phyloP scores from a whole-genome alignment of 129 eudicot genomes.

The Erigeron canadensis region DNA sequence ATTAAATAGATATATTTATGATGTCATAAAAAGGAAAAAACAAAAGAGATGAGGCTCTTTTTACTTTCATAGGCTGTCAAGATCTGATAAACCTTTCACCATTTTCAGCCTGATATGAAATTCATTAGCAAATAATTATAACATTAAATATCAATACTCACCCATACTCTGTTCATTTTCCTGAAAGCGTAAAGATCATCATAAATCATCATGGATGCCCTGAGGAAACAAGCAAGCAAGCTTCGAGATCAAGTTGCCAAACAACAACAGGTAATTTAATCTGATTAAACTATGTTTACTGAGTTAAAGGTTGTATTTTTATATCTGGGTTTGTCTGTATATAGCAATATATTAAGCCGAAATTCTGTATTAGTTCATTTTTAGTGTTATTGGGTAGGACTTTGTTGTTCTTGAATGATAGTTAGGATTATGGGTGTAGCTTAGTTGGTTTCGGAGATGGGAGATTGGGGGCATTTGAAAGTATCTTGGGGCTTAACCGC shows the following conservation, averaged over 20 bases:
- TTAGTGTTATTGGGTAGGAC: background rate
- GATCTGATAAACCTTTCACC: conserved; percentile 40
- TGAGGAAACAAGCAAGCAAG: conserved; percentile 93
- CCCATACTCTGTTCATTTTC: background rate
- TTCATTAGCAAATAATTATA: background rate
- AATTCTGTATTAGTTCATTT: background rate
- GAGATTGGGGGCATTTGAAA: too few relatives aligned
- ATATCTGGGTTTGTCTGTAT: background rate
- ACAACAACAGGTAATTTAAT: conserved; percentile 73
- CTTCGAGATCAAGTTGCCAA: conserved; percentile 94
- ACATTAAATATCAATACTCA: too few relatives aligned
- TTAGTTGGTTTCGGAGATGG: too few relatives aligned
- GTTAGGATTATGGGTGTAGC: background rate
- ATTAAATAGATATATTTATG: too few relatives aligned
- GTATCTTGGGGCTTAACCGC: too few relatives aligned
- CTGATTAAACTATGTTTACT: conserved; percentile 2
- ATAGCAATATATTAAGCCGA: background rate
- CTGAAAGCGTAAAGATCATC: background rate
- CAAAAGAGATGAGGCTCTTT: background rate
- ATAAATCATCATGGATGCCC: conserved; percentile 64
- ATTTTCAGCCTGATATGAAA: conserved; percentile 19
- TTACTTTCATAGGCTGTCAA: conserved; percentile 29
- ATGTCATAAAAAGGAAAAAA: background rate
- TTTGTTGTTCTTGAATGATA: conserved; percentile 11
- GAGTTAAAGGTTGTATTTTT: conserved; percentile 9